Evolutionary conservation across 1,284 basidiomycete species (phyloP).

Genomic region (Fomitopsis pinicola): DNA sequence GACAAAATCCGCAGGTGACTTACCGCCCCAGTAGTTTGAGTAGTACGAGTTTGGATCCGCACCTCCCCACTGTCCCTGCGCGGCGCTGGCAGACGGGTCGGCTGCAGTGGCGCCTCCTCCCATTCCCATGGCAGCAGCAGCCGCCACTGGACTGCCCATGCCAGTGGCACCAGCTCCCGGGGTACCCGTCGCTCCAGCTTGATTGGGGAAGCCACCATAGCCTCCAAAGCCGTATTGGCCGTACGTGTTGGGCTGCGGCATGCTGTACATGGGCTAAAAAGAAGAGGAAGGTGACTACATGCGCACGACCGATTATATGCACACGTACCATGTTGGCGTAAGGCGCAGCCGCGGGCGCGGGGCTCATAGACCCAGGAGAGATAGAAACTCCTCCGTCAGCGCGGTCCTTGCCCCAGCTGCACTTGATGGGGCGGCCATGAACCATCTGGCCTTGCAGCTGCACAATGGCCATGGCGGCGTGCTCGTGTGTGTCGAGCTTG

Average conservation of each 20-base stretch:
- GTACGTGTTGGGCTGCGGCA: slow-evolving; percentile 77
- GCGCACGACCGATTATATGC: not conserved
- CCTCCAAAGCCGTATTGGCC: slow-evolving; percentile 76
- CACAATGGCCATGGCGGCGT: slow-evolving; percentile 95
- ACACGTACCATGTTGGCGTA: slow-evolving; percentile 69
- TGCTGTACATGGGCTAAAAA: slow-evolving; percentile 78
- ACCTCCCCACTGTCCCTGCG: slow-evolving; percentile 68
- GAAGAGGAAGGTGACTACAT: slow-evolving; percentile 7
- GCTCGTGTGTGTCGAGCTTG: slow-evolving; percentile 96
- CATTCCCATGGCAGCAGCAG: slow-evolving; percentile 51
- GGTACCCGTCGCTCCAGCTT: slow-evolving; percentile 59
- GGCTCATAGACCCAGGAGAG: slow-evolving; percentile 52
- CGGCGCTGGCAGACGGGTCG: slow-evolving; percentile 53
- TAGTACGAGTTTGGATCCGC: slow-evolving; percentile 72
- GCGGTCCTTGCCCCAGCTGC: slow-evolving; percentile 97
- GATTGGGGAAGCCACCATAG: slow-evolving; percentile 68
- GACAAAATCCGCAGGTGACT: slow-evolving; percentile 24
- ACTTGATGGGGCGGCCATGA: slow-evolving; percentile 94
- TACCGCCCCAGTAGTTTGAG: slow-evolving; percentile 81
- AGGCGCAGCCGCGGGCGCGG: slow-evolving; percentile 59
- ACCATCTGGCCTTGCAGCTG: slow-evolving; percentile 94
- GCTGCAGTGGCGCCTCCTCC: slow-evolving; percentile 51
- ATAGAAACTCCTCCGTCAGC: slow-evolving; percentile 63
- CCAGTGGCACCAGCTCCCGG: slow-evolving; percentile 58
- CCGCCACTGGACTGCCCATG: slow-evolving; percentile 58